Base-by-base conservation (phyloP, 805 yeast species). In the Starmerella vaccinii region DNA sequence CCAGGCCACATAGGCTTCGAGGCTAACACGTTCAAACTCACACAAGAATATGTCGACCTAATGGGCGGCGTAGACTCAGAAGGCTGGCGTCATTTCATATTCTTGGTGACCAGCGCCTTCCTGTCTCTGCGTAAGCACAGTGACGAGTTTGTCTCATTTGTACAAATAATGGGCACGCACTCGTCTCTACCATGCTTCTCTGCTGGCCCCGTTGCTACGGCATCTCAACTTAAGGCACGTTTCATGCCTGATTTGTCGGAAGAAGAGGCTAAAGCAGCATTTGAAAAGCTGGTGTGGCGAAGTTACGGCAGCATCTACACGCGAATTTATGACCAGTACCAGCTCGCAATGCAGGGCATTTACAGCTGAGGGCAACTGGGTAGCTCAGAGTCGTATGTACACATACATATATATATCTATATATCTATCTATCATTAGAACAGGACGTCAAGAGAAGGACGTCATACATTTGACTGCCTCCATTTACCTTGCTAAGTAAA, bases 1-100 rank as follows among this genome's bases (percentile, higher is more conserved):
- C 99, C 99, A 0, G 98, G 98, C 3, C 83, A 95, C 50, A 26
- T 26, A 10, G 96, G 97, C 0, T 89, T 92, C 65, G 99, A 92
- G 63, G 94, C 96, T 1, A 96, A 97, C 1, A 97, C 98, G 1
- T 92, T 92, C 73, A 92, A 92, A 64, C 71, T 92, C 16, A 87
- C 97, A 0, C 73, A 74, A 52, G 99, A 92, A 61, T 92, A 92
- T 59, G 78, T 90, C 21, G 97, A 89, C 29, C 66, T 92, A 4
- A 65, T 92, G 58, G 98, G 95, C 10, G 97, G 97, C 0, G 49
- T 73, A 0, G 81, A 78, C 2, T 77, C 87, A 18, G 75, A 71
- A 21, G 68, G 75, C 47, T 92, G 77, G 67, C 63, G 68, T 35
- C 71, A 72, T 49, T 92, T 85, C 68, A 76, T 76, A 34, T 63